phyloP scores from a whole-genome alignment of 495 filamentous ascomycete species.

The Penicillium maclennaniae region DNA sequence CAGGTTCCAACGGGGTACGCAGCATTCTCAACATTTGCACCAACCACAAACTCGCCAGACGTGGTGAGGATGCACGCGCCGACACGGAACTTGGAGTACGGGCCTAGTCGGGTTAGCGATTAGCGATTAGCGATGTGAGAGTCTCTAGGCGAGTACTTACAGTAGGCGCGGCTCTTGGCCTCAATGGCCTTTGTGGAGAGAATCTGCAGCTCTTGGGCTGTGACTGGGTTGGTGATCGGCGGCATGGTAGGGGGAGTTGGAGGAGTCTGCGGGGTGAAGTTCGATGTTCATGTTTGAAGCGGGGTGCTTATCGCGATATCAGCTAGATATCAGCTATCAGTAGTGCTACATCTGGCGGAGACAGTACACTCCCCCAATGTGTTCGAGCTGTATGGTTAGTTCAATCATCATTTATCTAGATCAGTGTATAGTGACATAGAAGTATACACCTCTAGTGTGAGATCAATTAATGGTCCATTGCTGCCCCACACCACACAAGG shows the following conservation, averaged over 20 bases:
- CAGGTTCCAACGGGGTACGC: slow-evolving; percentile 89
- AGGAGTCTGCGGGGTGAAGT: not conserved
- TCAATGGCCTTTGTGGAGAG: slow-evolving; percentile 56
- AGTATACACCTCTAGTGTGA: too few relatives aligned
- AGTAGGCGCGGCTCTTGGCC: slow-evolving; percentile 77
- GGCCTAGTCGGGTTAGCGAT: slow-evolving; percentile 45
- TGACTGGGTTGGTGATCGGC: slow-evolving; percentile 10
- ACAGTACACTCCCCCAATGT: too few relatives aligned
- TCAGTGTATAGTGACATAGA: too few relatives aligned
- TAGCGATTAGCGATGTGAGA: not conserved
- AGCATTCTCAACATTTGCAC: slow-evolving; percentile 94
- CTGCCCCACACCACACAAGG: too few relatives aligned
- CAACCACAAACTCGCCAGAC: slow-evolving; percentile 58
- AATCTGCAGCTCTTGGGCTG: slow-evolving; percentile 52
- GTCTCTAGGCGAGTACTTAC: slow-evolving; percentile 33
- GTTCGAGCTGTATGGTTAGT: not conserved
- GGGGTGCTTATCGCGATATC: not conserved
- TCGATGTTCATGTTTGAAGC: not conserved
- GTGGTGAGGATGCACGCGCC: slow-evolving; percentile 73
- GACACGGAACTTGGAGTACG: slow-evolving; percentile 91
- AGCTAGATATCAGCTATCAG: not conserved
- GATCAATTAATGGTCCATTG: too few relatives aligned
- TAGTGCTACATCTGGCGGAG: too few relatives aligned
- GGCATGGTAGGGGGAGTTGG: slow-evolving; percentile 12
- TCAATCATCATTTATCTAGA: too few relatives aligned